Evolutionary conservation across 768 basidiomycete genomes (phyloP).

Genomic region (Leccinum variicolor): DNA sequence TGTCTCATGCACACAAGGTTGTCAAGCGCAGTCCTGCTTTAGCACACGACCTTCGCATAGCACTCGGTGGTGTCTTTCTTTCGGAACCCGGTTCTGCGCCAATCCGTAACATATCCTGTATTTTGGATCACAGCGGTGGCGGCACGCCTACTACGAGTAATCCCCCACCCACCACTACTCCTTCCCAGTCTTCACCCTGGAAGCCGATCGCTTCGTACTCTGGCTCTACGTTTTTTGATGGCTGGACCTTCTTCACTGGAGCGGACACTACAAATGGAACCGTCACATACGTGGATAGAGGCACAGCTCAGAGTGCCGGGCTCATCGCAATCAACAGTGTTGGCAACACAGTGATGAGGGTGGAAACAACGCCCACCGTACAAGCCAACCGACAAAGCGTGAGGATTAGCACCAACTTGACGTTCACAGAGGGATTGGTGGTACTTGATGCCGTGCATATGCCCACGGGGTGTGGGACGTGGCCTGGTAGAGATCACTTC

Average conservation of each 20-base stretch:
- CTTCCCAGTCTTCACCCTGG: conserved; percentile 36
- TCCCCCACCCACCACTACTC: conserved; percentile 15
- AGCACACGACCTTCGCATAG: conserved; percentile 66
- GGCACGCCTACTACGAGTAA: conserved; percentile 22
- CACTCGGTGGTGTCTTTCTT: conserved; percentile 53
- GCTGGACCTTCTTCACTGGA: conserved; percentile 68
- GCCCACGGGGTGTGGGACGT: conserved; percentile 86
- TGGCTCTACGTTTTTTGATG: conserved; percentile 76
- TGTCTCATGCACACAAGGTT: conserved; percentile 46
- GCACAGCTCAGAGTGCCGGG: conserved; percentile 54
- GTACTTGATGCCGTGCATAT: conserved; percentile 85
- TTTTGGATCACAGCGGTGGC: conserved; percentile 22
- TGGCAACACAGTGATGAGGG: conserved; percentile 85
- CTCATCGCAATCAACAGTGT: conserved; percentile 63
- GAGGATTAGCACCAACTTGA: conserved; percentile 64
- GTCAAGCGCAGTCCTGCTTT: conserved; percentile 56
- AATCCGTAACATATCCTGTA: conserved; percentile 35
- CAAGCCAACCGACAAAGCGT: conserved; percentile 68
- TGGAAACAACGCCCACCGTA: conserved; percentile 79
- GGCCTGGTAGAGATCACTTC: conserved; percentile 49
- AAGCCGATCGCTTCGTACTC: conserved; percentile 54
- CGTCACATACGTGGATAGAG: conserved; percentile 64
- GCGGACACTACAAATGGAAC: conserved; percentile 76
- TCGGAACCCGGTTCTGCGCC: conserved; percentile 35
- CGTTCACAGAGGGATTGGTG: conserved; percentile 65